Evolutionary conservation across 495 filamentous ascomycete species (phyloP), one percentile per base, ranked within the genome.

Genomic region (Aspergillus ostianus): DNA sequence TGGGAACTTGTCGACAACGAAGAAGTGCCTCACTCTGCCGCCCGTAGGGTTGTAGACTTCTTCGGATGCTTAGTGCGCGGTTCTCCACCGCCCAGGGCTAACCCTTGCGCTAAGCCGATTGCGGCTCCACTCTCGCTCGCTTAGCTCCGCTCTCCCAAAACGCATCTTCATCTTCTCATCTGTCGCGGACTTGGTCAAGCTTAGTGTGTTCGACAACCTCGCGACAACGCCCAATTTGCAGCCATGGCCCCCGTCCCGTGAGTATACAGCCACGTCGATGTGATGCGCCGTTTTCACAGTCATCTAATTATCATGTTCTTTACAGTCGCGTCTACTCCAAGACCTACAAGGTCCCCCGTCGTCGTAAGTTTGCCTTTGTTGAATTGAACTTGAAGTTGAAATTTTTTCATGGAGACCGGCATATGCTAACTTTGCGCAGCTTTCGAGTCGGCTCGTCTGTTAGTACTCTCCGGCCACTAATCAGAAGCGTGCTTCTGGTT

Each of bases 381-480:
- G 20, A 23, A 7, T 51, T 51, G 19, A 26, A 26, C 18, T 18
- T 50, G 5, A 32, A 49, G 55, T 65, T 67, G 59, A 57, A 44
- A 63, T 15, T n/a, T n/a, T 26, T n/a, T n/a, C n/a, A n/a, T n/a
- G 41, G 46, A 51, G 12, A 53, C 20, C 51, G 51, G 55, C 6
- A 2, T 1, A 63, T 58, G 49, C 76, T 82, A 71, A 82, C 59
- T 56, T 19, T 55, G 57, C 23, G 48, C 64, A 85, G 84, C 94
- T 69, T 98, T 95, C 86, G 94, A 98, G 90, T 93, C 92, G 74
- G 94, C 94, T 79, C 95, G 94, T 88, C 87, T 98, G 94, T 98
- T 85, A 89, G 92, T 91, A 83, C 75, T 79, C 82, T 84, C 85
- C 87, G 91, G 88, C 93, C 94, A 98, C 90, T 97, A 87, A 93